phyloP scores from a whole-genome alignment of 2,329 filamentous ascomycete species.

The Rhynchosporium graminicola region DNA sequence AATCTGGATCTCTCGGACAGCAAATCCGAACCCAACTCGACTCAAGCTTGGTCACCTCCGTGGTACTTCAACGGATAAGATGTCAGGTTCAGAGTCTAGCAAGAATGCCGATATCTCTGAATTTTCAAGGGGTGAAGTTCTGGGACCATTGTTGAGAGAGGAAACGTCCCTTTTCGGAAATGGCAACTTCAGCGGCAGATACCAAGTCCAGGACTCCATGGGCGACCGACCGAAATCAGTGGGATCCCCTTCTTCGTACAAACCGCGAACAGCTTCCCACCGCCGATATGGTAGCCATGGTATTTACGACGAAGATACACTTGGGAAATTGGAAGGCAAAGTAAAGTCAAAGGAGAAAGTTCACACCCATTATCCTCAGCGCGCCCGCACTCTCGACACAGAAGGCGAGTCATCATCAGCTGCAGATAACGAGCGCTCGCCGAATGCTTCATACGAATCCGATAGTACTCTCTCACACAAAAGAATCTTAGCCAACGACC shows the following conservation, averaged over 20 bases:
- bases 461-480: slow-evolving; percentile 35
- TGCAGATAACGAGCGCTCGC: slow-evolving; percentile 39
- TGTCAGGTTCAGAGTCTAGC: slow-evolving; percentile 18
- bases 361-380: slow-evolving; percentile 27
- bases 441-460: slow-evolving; percentile 37
- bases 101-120: slow-evolving; percentile 16
- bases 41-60: slow-evolving; percentile 26
- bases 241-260: slow-evolving; percentile 34
- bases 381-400: slow-evolving; percentile 18
- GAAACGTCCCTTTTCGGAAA: slow-evolving; percentile 14
- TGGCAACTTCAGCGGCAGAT: slow-evolving; percentile 14
- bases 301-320: slow-evolving; percentile 35
- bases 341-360: slow-evolving; percentile 25
- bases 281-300: slow-evolving; percentile 39
- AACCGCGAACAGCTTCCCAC: slow-evolving; percentile 41
- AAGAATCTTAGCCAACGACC: slow-evolving; percentile 11
- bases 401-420: slow-evolving; percentile 33
- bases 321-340: slow-evolving; percentile 35
- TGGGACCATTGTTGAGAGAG: slow-evolving; percentile 19
- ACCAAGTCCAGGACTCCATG: not conserved
- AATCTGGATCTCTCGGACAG: slow-evolving; percentile 62
- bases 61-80: slow-evolving; percentile 24
- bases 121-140: slow-evolving; percentile 8
- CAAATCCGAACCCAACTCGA: slow-evolving; percentile 33
- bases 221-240: slow-evolving; percentile 13